These are phyloP conservation scores for Euphorbia lathyris DNA, from an alignment of 345 rosid species.

Conservation along the genomic window DNA sequence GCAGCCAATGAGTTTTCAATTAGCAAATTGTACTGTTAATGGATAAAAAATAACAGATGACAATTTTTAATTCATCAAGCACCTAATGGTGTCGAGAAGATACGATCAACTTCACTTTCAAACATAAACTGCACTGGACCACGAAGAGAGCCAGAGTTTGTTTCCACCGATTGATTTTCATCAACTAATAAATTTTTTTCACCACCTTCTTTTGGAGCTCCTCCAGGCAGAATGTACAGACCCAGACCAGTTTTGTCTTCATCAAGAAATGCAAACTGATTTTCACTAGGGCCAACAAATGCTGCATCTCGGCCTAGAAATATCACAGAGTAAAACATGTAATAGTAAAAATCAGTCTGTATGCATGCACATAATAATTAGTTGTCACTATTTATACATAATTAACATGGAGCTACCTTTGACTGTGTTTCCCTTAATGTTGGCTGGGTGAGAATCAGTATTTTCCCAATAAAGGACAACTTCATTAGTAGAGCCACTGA, in stretches of 20 bases:
- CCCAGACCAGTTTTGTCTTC: conserved; percentile 85
- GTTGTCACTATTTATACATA: conserved; percentile 8
- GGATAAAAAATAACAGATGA: conserved; percentile 16
- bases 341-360: background rate
- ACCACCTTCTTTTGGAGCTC: conserved; percentile 49
- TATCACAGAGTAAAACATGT: conserved; percentile 1
- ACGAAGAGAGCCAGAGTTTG: conserved; percentile 56
- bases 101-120: conserved; percentile 85
- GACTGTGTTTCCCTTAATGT: conserved; percentile 72
- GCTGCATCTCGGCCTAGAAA: conserved; percentile 85
- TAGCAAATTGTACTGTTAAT: conserved; percentile 24
- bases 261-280: conserved; percentile 90
- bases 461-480: conserved; percentile 95
- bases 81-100: conserved; percentile 97
- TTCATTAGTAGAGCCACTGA: conserved; percentile 75
- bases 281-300: conserved; percentile 76
- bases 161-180: conserved; percentile 52
- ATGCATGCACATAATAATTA: background rate
- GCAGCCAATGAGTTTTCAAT: conserved; percentile 33
- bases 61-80: conserved; percentile 27
- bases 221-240: conserved; percentile 72
- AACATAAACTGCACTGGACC: conserved; percentile 86
- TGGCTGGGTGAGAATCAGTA: conserved; percentile 54
- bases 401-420: conserved; percentile 52
- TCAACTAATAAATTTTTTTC: conserved; percentile 58